phyloP scores from a whole-genome alignment of 805 yeast genomes.

The Candida pseudoglaebosa region DNA sequence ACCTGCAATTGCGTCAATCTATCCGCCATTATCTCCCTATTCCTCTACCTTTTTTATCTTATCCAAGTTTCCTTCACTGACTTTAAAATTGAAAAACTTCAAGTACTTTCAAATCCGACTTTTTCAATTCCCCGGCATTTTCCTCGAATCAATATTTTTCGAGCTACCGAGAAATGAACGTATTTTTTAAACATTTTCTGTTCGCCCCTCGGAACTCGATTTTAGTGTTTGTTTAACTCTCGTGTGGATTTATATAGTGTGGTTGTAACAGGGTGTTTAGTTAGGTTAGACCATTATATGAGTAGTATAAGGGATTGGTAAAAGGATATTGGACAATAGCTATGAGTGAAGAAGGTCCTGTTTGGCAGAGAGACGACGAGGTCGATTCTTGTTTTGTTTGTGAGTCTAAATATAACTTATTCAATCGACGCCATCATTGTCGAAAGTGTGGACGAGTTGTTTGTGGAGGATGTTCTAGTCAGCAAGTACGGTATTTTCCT shows the following conservation, averaged over 20 bases:
- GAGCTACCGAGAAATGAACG: too few relatives aligned
- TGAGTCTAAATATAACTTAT: conserved; percentile 46
- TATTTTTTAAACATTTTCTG: too few relatives aligned
- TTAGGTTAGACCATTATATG: not conserved
- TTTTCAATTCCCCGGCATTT: too few relatives aligned
- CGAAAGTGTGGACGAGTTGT: conserved; percentile 76
- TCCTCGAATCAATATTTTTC: too few relatives aligned
- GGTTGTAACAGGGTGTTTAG: too few relatives aligned
- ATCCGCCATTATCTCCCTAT: conserved; percentile 68
- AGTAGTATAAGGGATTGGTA: not conserved
- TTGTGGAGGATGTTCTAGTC: conserved; percentile 64
- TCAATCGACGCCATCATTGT: conserved; percentile 79
- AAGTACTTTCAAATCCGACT: not conserved
- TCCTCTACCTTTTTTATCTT: too few relatives aligned
- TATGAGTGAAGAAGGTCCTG: conserved; percentile 18
- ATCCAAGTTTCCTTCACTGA: not conserved
- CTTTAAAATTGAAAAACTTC: not conserved
- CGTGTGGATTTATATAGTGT: too few relatives aligned
- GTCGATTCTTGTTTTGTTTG: conserved; percentile 56
- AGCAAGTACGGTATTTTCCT: conserved; percentile 51
- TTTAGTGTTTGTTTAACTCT: too few relatives aligned
- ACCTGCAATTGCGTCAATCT: conserved; percentile 85
- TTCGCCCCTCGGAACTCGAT: too few relatives aligned
- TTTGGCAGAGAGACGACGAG: conserved; percentile 71
- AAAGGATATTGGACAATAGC: not conserved